Base-by-base conservation (phyloP, 352 stramenopile species). In the Phytophthora nicotianae region DNA sequence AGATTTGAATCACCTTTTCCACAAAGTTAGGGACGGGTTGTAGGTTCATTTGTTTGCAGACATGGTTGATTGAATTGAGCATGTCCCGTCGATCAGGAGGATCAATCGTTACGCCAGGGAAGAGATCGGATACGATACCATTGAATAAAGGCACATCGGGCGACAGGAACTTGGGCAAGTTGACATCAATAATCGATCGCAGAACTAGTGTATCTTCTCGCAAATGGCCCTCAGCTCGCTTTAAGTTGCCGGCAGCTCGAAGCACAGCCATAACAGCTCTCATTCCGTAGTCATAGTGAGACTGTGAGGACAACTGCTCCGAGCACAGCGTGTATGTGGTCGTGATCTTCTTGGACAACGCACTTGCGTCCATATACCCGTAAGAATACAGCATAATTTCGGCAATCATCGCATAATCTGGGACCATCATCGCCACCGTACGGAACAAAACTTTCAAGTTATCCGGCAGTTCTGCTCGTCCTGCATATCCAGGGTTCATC, bases 271-370 rank as follows among this genome's bases (percentile, higher is more conserved):
- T 97, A 13, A 98, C 93, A 4, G 95, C 95, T 27, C 95, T 76
- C 90, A 98, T 98, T 21, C 95, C 94, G 71, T 98, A 98, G 63
- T 98, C 95, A 59, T 98, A 98, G 58, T 98, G 95, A 46, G 91
- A 97, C 57, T 98, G 95, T 16, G 86, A 97, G 8, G 88, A 97
- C 3, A 98, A 72, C 61, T 98, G 95, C 61, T 98, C 92, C 1
- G 89, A 97, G 65, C 90, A 98, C 14, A 98, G 68, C 33, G 95
- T 96, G 62, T 98, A 97, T 9, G 93, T 95, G 1, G 91, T 96
- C 20, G 96, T 97, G 59, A 98, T 96, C 67, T 98, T 98, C 70
- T 97, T 95, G 17, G 93, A 96, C 10, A 98, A 72, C 7, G 82
- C 80, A 29, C 86, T 88, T 7, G 89, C 92, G 24, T 97, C 85